These are phyloP conservation scores for Globisporangium nodosum DNA, from an alignment of 352 stramenopile genomes.

Conservation along the genomic window DNA sequence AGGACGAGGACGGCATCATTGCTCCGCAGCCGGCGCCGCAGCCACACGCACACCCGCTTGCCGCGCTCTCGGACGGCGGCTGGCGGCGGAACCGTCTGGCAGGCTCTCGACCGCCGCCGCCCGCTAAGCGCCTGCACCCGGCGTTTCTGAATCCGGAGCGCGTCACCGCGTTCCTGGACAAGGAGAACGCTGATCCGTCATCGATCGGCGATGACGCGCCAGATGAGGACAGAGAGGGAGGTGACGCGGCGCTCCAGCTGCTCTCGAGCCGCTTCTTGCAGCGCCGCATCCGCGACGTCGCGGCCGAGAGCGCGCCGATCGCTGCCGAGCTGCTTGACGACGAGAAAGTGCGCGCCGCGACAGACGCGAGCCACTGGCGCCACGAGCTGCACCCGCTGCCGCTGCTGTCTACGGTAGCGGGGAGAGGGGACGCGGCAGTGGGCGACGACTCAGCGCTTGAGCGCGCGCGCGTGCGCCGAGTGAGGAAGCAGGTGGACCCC, in stretches of 20 bases:
- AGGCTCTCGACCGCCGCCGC: slow-evolving; percentile 4
- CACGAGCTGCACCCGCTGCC: slow-evolving; percentile 13
- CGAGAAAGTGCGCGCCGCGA: slow-evolving; percentile 39
- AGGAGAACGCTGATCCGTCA: slow-evolving; percentile 5
- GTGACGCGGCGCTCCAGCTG: slow-evolving; percentile 5
- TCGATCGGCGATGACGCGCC: neutral
- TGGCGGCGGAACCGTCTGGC: slow-evolving; percentile 9
- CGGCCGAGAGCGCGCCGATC: neutral
- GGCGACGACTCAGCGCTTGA: slow-evolving; percentile 24
- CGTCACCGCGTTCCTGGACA: slow-evolving; percentile 26
- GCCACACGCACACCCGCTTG: slow-evolving; percentile 52
- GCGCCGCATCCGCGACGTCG: slow-evolving; percentile 19
- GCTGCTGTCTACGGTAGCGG: neutral
- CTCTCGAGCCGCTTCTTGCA: slow-evolving; percentile 40
- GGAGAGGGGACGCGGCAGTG: slow-evolving; percentile 8
- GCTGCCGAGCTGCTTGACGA: slow-evolving; percentile 24
- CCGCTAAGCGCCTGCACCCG: slow-evolving; percentile 37
- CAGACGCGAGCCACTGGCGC: slow-evolving; percentile 32
- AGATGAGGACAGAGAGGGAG: neutral
- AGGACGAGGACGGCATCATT: slow-evolving; percentile 21
- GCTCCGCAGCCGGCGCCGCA: slow-evolving; percentile 30
- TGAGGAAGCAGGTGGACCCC: slow-evolving; percentile 60
- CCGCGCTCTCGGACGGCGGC: slow-evolving; percentile 14
- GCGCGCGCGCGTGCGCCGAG: slow-evolving; percentile 46
- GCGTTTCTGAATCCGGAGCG: slow-evolving; percentile 47